These are phyloP conservation scores for Coemansia sp. DNA, from an alignment of 192 early-diverging fungal species.

Conservation along the genomic window DNA sequence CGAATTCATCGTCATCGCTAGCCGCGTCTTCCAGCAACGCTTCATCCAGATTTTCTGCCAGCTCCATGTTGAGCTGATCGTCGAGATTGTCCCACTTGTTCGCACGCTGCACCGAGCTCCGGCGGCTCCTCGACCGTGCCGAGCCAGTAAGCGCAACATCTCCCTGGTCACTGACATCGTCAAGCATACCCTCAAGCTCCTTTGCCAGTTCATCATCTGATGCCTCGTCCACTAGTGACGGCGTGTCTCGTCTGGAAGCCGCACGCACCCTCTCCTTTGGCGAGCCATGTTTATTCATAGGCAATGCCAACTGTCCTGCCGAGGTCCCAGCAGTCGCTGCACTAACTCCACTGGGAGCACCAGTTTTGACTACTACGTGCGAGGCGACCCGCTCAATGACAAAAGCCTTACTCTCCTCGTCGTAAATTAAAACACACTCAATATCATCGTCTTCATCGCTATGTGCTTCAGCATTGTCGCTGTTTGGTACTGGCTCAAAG, in stretches of 20 bases:
- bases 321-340: constrained; percentile 6
- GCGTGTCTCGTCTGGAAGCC: constrained; percentile 12
- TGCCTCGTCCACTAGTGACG: constrained; percentile 29
- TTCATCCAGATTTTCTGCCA: constrained; percentile 27
- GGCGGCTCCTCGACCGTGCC: constrained; percentile 1
- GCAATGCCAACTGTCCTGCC: constrained; percentile 30
- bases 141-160: constrained; percentile 7
- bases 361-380: constrained; percentile 19
- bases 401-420: constrained; percentile 44
- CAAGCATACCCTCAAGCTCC: constrained; percentile 51
- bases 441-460: constrained; percentile 4
- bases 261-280: not conserved
- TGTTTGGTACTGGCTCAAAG: constrained; percentile 17
- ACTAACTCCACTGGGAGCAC: constrained; percentile 13
- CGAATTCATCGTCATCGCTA: constrained; percentile 56
- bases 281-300: constrained; percentile 28
- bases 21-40: constrained; percentile 26
- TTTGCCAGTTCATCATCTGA: constrained; percentile 48
- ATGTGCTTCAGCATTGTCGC: not conserved
- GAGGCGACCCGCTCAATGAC: constrained; percentile 41
- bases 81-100: constrained; percentile 21
- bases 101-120: constrained; percentile 1
- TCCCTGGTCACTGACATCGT: constrained; percentile 35
- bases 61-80: constrained; percentile 35
- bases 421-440: constrained; percentile 49